Evolutionary conservation across 345 rosid genomes (phyloP), one percentile per base, ranked within the genome.

Genomic region (Eucalyptus urophylla): DNA sequence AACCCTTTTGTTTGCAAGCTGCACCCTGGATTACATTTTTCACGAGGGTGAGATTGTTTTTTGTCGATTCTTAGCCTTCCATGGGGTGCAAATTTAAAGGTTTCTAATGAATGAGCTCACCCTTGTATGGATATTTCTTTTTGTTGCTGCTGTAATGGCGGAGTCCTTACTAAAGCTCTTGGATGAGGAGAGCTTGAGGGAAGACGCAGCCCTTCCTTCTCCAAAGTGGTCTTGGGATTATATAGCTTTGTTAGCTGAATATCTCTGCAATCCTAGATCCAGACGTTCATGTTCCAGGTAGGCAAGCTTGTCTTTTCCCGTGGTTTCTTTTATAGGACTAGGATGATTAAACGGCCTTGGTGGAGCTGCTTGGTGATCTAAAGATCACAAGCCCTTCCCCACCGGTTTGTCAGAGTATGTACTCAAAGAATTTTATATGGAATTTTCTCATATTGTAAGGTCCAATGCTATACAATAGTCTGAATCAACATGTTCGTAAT

Each of bases 211-310:
- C 50, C 99, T 98, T 94, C 99, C 99, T 87, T 98, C 99, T 69
- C 99, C 99, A 31, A 95, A 96, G 92, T 97, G 99, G 99, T 98
- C 99, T 76, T 98, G 97, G 27, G 98, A 97, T 96, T 99, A 98
- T 92, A 93, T 95, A 89, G 99, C 99, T 49, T 96, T 97, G 25
- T 90, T 98, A 92, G 99, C 99, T 72, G 98, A 96, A 92, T 98
- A 95, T 91, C 96, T 95, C 87, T 97, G 97, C 95, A 94, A 94
- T 93, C 96, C 98, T 44, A 94, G 97, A 93, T 86, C 94, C 86
- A 95, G 99, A 92, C 98, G 98, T 89, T 97, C 93, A 96, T 90
- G 87, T 87, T 88, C 83, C 80, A 86, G 83, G 96, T 93, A 2
- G 25, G 87, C 24, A 31, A 86, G 14, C n/a, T 53, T 58, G 9